Evolutionary conservation across 2,329 filamentous ascomycete genomes (phyloP).

Genomic region (Alternaria dauci): DNA sequence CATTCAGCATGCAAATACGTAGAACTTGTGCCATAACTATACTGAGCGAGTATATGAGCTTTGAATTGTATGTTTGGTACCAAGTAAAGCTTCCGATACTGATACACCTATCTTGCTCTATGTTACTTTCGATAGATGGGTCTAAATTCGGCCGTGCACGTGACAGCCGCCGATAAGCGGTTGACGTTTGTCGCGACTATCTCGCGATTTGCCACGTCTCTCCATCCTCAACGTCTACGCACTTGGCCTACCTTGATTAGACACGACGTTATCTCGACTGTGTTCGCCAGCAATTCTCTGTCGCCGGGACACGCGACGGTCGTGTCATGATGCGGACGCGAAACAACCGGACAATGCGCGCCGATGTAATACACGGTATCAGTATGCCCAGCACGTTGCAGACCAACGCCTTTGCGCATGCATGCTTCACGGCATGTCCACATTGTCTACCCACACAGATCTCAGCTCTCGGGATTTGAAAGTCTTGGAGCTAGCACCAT

Average conservation of each 20-base stretch:
- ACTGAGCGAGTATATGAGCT: neutral
- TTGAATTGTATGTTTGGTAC: neutral
- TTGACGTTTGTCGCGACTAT: neutral
- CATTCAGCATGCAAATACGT: conserved; percentile 41
- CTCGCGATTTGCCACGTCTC: neutral
- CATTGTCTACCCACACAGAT: neutral
- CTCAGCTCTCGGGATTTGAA: neutral
- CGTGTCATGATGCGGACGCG: neutral
- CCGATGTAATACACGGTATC: neutral
- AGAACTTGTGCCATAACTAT: conserved; percentile 10
- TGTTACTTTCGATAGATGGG: neutral
- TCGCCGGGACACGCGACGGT: no score
- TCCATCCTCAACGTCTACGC: neutral
- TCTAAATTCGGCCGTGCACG: conserved; percentile 9
- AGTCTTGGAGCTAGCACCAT: neutral
- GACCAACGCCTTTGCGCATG: neutral
- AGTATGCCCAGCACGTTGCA: neutral
- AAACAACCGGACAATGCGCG: neutral
- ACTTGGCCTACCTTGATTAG: neutral
- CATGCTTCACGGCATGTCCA: neutral
- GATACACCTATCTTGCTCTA: neutral
- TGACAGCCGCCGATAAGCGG: conserved; percentile 19
- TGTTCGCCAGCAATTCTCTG: neutral
- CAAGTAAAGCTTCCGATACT: neutral
- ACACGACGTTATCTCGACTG: neutral